Evolutionary conservation across 768 basidiomycete genomes (phyloP).

Genomic region (Hypsizygus marmoreus): DNA sequence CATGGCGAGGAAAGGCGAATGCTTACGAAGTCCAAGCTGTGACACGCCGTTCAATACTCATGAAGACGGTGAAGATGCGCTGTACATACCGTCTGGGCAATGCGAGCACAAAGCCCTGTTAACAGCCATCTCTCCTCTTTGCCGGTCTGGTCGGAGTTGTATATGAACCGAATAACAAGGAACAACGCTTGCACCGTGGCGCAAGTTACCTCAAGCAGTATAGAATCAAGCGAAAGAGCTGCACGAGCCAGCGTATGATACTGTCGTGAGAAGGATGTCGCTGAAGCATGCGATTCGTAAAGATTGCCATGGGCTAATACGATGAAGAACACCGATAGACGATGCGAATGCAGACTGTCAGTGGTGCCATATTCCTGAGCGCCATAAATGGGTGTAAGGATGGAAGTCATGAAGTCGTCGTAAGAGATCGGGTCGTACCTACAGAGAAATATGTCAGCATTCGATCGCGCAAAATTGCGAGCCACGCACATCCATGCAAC

Average conservation of each 20-base stretch:
- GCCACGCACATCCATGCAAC: constrained; percentile 52
- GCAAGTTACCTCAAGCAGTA: constrained; percentile 44
- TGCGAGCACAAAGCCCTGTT: constrained; percentile 42
- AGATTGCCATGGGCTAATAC: constrained; percentile 48
- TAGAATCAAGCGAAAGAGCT: constrained; percentile 45
- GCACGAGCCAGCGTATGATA: constrained; percentile 53
- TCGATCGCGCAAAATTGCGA: neutral
- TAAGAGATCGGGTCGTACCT: constrained; percentile 50
- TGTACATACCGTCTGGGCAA: constrained; percentile 46
- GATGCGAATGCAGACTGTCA: constrained; percentile 43
- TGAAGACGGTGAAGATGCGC: constrained; percentile 3
- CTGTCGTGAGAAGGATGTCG: constrained; percentile 33
- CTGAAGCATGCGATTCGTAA: constrained; percentile 40
- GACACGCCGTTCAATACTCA: neutral
- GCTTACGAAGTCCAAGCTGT: constrained; percentile 56
- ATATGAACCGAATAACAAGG: constrained; percentile 42
- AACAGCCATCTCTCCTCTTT: constrained; percentile 52
- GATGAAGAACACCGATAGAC: constrained; percentile 54
- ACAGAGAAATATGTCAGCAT: constrained; percentile 2
- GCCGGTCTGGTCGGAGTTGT: constrained; percentile 41
- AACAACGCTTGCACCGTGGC: constrained; percentile 51
- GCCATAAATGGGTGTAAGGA: constrained; percentile 47
- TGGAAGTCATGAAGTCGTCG: constrained; percentile 40
- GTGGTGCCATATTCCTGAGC: constrained; percentile 29
- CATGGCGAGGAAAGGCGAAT: neutral